phyloP scores from a whole-genome alignment of 2,329 filamentous ascomycete species.

The Pseudocercospora musae region DNA sequence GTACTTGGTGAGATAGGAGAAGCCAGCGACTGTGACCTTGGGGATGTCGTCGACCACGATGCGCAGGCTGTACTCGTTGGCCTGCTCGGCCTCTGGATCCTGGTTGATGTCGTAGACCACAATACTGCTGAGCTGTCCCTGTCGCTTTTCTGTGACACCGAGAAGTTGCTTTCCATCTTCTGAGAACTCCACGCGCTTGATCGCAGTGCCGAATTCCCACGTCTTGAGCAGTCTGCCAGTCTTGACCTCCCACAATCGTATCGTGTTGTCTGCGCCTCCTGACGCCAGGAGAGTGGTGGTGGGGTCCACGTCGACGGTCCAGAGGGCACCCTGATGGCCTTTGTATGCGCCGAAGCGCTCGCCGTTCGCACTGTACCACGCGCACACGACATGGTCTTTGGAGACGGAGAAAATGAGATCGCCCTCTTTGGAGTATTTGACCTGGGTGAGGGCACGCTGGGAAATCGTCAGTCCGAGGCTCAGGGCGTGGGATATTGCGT shows the following conservation, averaged over 20 bases:
- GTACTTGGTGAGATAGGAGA: constrained; percentile 90
- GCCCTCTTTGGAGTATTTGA: constrained; percentile 86
- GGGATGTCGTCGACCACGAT: constrained; percentile 88
- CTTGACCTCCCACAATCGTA: constrained; percentile 94
- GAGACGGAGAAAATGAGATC: constrained; percentile 93
- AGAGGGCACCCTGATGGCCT: constrained; percentile 95
- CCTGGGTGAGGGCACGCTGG: constrained; percentile 17
- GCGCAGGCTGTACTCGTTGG: constrained; percentile 73
- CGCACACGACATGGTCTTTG: constrained; percentile 96
- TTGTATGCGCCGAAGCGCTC: constrained; percentile 95
- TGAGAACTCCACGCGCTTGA: constrained; percentile 97
- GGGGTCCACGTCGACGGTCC: constrained; percentile 96
- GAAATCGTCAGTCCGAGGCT: not conserved
- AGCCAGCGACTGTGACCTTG: constrained; percentile 96
- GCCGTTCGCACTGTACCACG: constrained; percentile 96
- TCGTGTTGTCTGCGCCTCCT: constrained; percentile 96
- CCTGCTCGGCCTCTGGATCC: constrained; percentile 79
- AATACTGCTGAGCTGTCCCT: constrained; percentile 92
- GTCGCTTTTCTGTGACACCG: constrained; percentile 97
- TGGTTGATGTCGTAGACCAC: constrained; percentile 85
- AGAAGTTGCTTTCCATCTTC: constrained; percentile 87
- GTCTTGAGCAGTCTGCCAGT: constrained; percentile 90
- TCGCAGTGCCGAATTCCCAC: constrained; percentile 95
- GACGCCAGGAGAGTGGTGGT: constrained; percentile 88
- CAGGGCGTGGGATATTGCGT: not conserved